Conservation (phyloP, 2,329 filamentous ascomycete species). For the Aspergillus felis region DNA sequence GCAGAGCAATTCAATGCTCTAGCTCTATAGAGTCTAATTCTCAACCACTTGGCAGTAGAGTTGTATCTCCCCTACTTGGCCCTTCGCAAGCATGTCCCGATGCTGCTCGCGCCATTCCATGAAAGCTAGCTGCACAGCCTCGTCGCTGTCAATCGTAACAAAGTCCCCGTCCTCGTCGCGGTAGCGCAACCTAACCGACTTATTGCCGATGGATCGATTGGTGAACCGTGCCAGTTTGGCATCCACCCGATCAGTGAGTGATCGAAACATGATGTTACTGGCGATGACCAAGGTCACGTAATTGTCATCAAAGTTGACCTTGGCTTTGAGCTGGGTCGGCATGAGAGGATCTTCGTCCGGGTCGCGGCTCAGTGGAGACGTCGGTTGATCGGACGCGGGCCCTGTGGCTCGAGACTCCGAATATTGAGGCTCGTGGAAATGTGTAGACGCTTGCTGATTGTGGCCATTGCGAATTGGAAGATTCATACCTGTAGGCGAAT, state of each 20-base stretch:
- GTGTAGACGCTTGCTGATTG: slow-evolving; percentile 54
- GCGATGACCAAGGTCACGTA: slow-evolving; percentile 95
- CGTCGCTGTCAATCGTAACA: slow-evolving; percentile 89
- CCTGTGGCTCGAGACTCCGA: slow-evolving; percentile 27
- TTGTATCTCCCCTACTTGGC: slow-evolving; percentile 83
- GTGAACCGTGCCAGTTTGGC: slow-evolving; percentile 88
- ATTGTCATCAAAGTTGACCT: slow-evolving; percentile 87
- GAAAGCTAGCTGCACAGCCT: slow-evolving; percentile 94
- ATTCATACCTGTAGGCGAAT: slow-evolving; percentile 67
- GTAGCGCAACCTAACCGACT: slow-evolving; percentile 83
- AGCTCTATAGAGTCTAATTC: slow-evolving; percentile 18
- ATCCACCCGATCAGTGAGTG: slow-evolving; percentile 90
- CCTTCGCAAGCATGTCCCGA: slow-evolving; percentile 56
- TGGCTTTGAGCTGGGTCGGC: slow-evolving; percentile 85
- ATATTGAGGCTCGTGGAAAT: slow-evolving; percentile 40
- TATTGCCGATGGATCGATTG: slow-evolving; percentile 74
- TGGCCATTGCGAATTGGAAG: slow-evolving; percentile 65
- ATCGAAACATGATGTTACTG: slow-evolving; percentile 92
- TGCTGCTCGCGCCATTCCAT: slow-evolving; percentile 85
- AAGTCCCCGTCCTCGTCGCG: slow-evolving; percentile 89
- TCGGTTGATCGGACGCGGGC: slow-evolving; percentile 27
- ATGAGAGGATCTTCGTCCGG: slow-evolving; percentile 44
- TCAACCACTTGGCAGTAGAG: slow-evolving; percentile 67
- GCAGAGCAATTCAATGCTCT: not conserved
- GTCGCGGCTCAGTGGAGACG: slow-evolving; percentile 32